Evolutionary conservation across 352 stramenopile genomes (phyloP), one percentile per base, ranked within the genome.

Genomic region (Blastocystis sp.): DNA sequence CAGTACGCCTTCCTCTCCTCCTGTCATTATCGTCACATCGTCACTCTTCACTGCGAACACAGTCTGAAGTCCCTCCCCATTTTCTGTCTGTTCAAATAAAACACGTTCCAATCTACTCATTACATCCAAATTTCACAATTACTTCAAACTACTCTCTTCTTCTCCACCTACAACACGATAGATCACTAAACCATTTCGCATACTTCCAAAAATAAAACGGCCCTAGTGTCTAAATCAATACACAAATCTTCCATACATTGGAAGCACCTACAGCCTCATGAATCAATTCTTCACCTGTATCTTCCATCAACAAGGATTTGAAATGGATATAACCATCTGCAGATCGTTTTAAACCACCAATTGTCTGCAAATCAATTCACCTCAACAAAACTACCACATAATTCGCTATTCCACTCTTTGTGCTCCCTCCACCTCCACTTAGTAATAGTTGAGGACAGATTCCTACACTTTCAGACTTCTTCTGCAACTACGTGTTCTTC

Each of bases 151-250:
- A 53, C 42, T 44, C 15, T 40, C 42, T n/a, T 84, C 42, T 30
- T 81, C 73, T 53, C 73, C 73, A 24, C 54, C 17, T 22, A 68
- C 22, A 37, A 84, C 73, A 44, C 51, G 73, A 13, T 84, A 84
- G n/a, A 84, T 42, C 7, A 66, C 73, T 44, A 57, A 69, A 35
- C 73, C 73, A 42, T 84, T 48, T 53, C 27, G 42, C 73, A 84
- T 13, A 42, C 73, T 66, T 30, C 73, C 42, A 27, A 84, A 84
- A n/a, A 84, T 9, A 44, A 84, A 84, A 54, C 51, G 57, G 9
- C 73, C 73, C 73, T 84, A 84, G 2, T n/a, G 1, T 15, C 48
- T 1, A 84, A 37, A 24, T 24, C 9, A 2, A 24, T 66, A 24
- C 48, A 13, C 11, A 17, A 11, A 64, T 15, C 13, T 30, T 57